Evolutionary conservation across 306 rosid species (phyloP).

Genomic region (Dalbergia oliveri): DNA sequence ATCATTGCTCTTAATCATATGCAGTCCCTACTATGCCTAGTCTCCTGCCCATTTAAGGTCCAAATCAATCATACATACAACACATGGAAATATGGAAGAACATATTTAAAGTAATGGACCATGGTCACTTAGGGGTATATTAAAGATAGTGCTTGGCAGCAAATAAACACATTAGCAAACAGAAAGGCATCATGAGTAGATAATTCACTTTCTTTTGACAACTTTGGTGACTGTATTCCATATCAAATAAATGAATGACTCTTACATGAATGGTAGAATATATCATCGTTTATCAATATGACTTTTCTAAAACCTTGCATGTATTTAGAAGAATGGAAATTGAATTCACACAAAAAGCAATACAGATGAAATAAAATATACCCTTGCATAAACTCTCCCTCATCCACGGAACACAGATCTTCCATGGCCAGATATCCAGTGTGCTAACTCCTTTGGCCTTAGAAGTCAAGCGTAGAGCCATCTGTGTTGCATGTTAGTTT

Average conservation of each 20-base stretch:
- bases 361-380: conserved; percentile 44
- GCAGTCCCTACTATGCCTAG: conserved; percentile 55
- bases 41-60: conserved; percentile 61
- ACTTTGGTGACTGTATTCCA: conserved; percentile 23
- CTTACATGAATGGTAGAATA: neutral
- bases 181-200: conserved; percentile 37
- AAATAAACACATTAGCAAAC: conserved; percentile 29
- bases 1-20: conserved; percentile 48
- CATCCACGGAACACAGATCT: conserved; percentile 98
- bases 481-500: conserved; percentile 75
- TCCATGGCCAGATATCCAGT: conserved; percentile 99
- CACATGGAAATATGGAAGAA: conserved; percentile 40
- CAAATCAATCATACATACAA: conserved; percentile 41
- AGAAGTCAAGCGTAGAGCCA: conserved; percentile 69
- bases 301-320: conserved; percentile 26
- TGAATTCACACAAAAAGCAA: conserved; percentile 12
- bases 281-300: neutral
- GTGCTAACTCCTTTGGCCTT: conserved; percentile 85
- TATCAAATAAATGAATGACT: conserved; percentile 26
- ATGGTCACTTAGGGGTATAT: conserved; percentile 16
- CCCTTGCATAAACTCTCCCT: conserved; percentile 86
- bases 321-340: conserved; percentile 15
- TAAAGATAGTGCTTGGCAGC: conserved; percentile 3
- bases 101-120: conserved; percentile 31
- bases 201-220: conserved; percentile 28